Conservation (phyloP, 495 filamentous ascomycete species). For the Delitschia confertaspora region DNA sequence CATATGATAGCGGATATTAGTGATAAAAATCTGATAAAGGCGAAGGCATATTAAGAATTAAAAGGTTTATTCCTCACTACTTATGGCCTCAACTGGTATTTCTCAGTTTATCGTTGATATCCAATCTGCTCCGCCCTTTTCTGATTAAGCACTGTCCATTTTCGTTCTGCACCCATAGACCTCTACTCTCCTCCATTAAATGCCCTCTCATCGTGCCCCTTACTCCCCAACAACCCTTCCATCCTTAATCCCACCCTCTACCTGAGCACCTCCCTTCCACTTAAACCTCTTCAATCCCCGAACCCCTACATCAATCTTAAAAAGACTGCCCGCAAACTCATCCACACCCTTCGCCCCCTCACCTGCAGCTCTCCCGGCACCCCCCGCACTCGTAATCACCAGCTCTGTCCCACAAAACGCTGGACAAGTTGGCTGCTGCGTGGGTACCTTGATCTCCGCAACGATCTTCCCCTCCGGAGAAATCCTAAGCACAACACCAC, state of each 20-base stretch:
- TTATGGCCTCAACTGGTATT: too few species aligned
- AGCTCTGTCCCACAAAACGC: conserved; percentile 34
- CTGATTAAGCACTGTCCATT: too few species aligned
- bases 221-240: conserved; percentile 7
- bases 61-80: too few species aligned
- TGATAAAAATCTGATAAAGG: too few species aligned
- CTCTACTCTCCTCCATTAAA: neutral
- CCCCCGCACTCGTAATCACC: conserved; percentile 35
- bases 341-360: conserved; percentile 26
- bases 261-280: conserved; percentile 13
- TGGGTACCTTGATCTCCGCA: conserved; percentile 34
- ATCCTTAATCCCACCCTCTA: conserved; percentile 15
- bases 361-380: conserved; percentile 33
- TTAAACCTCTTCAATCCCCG: conserved; percentile 26
- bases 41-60: too few species aligned
- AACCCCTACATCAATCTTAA: conserved; percentile 36
- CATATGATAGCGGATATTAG: too few species aligned
- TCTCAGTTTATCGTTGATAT: too few species aligned
- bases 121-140: too few species aligned
- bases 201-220: neutral
- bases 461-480: conserved; percentile 33
- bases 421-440: conserved; percentile 34
- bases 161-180: too few species aligned
- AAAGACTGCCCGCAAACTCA: conserved; percentile 32
- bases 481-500: conserved; percentile 33